Conservation (phyloP, 768 basidiomycete genomes). For the Lentinula detonsa region DNA sequence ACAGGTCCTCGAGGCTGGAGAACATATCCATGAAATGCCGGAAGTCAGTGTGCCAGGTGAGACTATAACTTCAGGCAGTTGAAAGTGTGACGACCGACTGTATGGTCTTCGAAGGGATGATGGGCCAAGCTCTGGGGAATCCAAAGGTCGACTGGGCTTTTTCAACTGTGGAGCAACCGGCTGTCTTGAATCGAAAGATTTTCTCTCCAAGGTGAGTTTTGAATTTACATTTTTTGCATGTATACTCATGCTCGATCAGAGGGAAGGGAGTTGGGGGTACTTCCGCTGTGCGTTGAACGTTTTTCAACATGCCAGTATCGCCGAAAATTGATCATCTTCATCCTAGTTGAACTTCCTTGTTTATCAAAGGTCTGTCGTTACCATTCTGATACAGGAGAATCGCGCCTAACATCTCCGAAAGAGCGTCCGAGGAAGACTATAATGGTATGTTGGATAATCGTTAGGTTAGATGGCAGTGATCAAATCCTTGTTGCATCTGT, state of each 20-base stretch:
- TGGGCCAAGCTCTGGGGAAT: not conserved
- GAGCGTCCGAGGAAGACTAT: not conserved
- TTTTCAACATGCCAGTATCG: too few species aligned
- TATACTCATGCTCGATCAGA: not conserved
- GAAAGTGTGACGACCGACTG: not conserved
- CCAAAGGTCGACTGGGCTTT: not conserved
- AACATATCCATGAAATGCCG: not conserved
- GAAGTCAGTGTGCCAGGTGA: not conserved
- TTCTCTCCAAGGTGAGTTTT: not conserved
- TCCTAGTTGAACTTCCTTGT: not conserved
- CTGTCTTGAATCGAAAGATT: not conserved
- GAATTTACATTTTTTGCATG: not conserved
- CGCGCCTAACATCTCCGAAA: not conserved
- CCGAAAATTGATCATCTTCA: not conserved
- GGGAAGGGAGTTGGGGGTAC: not conserved
- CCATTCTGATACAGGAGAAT: not conserved
- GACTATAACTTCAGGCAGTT: not conserved
- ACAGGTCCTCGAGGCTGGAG: not conserved
- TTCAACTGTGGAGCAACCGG: not conserved
- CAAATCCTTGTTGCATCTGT: not conserved
- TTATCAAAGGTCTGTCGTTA: not conserved
- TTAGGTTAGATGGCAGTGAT: not conserved
- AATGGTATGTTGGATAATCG: not conserved
- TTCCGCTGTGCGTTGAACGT: not conserved
- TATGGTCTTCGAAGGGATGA: not conserved